These are phyloP conservation scores for Chrysanthemum lavandulifolium DNA, from an alignment of 129 eudicot species.

Conservation along the genomic window DNA sequence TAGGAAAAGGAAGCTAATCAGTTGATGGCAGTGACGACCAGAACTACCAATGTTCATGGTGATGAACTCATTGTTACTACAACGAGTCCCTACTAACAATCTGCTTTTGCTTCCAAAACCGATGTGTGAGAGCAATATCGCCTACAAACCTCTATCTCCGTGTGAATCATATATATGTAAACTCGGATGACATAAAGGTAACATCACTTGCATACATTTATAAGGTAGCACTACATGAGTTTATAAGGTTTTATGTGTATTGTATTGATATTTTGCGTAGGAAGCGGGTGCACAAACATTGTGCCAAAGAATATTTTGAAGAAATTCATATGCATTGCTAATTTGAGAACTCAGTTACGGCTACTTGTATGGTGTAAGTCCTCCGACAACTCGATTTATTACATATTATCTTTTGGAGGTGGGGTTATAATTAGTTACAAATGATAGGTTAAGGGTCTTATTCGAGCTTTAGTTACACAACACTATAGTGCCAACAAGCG, in stretches of 20 bases:
- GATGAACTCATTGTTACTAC: conserved; percentile 95
- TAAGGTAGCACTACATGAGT: background rate
- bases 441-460: too few species aligned
- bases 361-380: conserved; percentile 91
- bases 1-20: too few species aligned
- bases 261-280: conserved; percentile 39
- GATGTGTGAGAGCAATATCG: conserved; percentile 99
- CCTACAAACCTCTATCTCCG: conserved; percentile 93
- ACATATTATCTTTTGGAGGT: too few species aligned
- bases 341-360: conserved; percentile 86
- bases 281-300: conserved; percentile 92
- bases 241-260: background rate
- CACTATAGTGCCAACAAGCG: too few species aligned
- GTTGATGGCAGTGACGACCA: too few species aligned
- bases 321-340: conserved; percentile 95
- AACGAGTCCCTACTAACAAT: conserved; percentile 93
- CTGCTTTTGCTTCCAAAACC: conserved; percentile 91
- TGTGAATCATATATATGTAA: conserved; percentile 92
- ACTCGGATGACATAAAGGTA: conserved; percentile 98
- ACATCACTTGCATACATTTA: background rate
- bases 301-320: conserved; percentile 95
- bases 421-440: too few species aligned
- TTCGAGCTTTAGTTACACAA: too few species aligned
- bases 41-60: conserved; percentile 91
- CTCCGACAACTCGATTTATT: conserved; percentile 82